A percentile compares a stretch with the other conserved stretches of the same genome.
These are phyloP conservation scores for Suillus paluster DNA, from an alignment of 768 basidiomycete species.

Conservation along the genomic window DNA sequence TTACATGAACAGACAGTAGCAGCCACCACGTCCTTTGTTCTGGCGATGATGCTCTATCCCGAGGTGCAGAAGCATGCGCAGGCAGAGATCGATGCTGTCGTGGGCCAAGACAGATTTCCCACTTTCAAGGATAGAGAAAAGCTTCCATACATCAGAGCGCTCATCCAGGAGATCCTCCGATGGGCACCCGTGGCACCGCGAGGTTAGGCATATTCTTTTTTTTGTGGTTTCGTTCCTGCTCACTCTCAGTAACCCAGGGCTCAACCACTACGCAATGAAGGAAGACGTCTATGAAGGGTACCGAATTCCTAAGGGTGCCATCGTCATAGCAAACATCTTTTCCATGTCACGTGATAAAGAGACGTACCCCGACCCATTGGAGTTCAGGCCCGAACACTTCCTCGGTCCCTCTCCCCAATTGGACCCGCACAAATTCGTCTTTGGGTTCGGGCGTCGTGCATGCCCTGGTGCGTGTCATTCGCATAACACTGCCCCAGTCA, in stretches of 20 bases:
- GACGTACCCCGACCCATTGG: slow-evolving; percentile 19
- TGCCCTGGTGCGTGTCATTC: slow-evolving; percentile 19
- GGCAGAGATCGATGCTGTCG: slow-evolving; percentile 28
- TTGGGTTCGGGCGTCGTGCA: slow-evolving; percentile 21
- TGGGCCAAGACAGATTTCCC: slow-evolving; percentile 26
- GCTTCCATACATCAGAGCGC: slow-evolving; percentile 30
- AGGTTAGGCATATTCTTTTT: not conserved
- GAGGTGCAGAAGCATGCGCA: slow-evolving; percentile 28
- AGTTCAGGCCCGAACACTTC: slow-evolving; percentile 26
- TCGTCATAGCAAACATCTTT: slow-evolving; percentile 24
- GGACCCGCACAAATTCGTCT: slow-evolving; percentile 14
- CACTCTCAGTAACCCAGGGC: not conserved
- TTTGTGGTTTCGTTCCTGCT: not conserved
- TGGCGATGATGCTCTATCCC: slow-evolving; percentile 35
- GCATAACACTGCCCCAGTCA: not conserved
- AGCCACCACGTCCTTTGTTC: slow-evolving; percentile 14
- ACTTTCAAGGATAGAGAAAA: slow-evolving; percentile 26
- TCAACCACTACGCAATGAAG: not conserved
- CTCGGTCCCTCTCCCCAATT: slow-evolving; percentile 19
- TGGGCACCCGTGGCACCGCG: slow-evolving; percentile 22
- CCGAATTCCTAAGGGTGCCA: slow-evolving; percentile 20
- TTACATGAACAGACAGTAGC: not conserved
- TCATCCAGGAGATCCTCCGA: slow-evolving; percentile 27
- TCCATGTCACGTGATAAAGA: slow-evolving; percentile 21
- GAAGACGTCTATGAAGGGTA: slow-evolving; percentile 25